phyloP scores from a whole-genome alignment of 306 rosid genomes.

The Begonia fuchsioides region DNA sequence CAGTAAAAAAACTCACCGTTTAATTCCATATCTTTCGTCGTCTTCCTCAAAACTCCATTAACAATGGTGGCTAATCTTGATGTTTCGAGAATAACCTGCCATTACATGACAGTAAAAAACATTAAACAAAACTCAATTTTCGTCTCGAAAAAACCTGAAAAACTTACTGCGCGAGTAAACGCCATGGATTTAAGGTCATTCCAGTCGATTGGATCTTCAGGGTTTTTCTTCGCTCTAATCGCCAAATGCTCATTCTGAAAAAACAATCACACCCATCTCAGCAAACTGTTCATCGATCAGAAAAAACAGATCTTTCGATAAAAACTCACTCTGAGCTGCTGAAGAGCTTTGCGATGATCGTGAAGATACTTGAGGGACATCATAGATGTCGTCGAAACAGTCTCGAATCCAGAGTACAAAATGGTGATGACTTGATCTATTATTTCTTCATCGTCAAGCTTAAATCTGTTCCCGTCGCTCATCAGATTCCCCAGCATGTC shows the following conservation, averaged over 20 bases:
- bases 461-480: conserved; percentile 49
- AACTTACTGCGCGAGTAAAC: conserved; percentile 87
- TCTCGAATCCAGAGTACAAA: conserved; percentile 89
- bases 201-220: conserved; percentile 53
- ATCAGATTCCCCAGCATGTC: conserved; percentile 65
- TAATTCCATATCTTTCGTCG: conserved; percentile 83
- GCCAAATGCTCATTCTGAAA: conserved; percentile 78
- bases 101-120: conserved; percentile 5
- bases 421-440: conserved; percentile 69
- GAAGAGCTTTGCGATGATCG: conserved; percentile 76
- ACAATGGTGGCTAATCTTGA: conserved; percentile 96
- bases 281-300: no score
- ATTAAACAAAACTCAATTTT: neutral
- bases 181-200: conserved; percentile 69
- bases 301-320: no score
- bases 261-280: neutral
- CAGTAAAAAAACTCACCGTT: conserved; percentile 45
- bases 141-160: neutral
- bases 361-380: conserved; percentile 91
- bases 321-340: conserved; percentile 71
- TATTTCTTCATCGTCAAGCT: conserved; percentile 66
- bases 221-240: conserved; percentile 52
- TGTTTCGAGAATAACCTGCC: conserved; percentile 91
- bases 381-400: conserved; percentile 99
- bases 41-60: conserved; percentile 86